phyloP scores from a whole-genome alignment of 2,329 filamentous ascomycete genomes.

The Verticillium longisporum region DNA sequence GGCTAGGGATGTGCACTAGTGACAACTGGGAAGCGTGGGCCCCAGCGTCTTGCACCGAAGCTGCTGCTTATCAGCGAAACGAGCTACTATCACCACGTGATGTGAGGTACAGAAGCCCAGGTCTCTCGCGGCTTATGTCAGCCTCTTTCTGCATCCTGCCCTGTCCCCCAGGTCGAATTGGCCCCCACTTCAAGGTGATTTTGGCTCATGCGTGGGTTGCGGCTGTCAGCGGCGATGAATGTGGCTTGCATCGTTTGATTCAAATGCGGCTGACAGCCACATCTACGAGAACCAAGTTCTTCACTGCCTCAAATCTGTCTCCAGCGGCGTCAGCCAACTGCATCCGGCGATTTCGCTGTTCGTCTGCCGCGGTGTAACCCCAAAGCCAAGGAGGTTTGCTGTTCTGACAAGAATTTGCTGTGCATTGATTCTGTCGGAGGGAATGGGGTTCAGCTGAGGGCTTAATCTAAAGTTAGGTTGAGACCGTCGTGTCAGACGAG shows the following conservation, averaged over 20 bases:
- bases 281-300: not conserved
- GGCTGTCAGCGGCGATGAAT: not conserved
- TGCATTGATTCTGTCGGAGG: too few relatives aligned
- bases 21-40: conserved; percentile 5
- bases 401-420: too few relatives aligned
- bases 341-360: not conserved
- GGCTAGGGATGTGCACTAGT: conserved; percentile 9
- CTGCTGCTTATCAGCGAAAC: not conserved
- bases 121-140: not conserved
- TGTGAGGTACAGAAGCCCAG: not conserved
- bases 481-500: too few relatives aligned
- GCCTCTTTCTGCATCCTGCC: not conserved
- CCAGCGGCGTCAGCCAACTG: not conserved
- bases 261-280: not conserved
- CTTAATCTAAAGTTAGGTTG: too few relatives aligned
- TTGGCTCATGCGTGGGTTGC: not conserved
- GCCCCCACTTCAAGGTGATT: not conserved
- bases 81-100: not conserved
- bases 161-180: not conserved
- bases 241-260: not conserved
- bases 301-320: not conserved
- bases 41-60: not conserved
- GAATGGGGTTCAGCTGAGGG: too few relatives aligned
- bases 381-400: too few relatives aligned
- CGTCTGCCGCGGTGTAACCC: too few relatives aligned